Conservation (phyloP, 768 basidiomycete genomes). For the Leccinum barrowsii region DNA sequence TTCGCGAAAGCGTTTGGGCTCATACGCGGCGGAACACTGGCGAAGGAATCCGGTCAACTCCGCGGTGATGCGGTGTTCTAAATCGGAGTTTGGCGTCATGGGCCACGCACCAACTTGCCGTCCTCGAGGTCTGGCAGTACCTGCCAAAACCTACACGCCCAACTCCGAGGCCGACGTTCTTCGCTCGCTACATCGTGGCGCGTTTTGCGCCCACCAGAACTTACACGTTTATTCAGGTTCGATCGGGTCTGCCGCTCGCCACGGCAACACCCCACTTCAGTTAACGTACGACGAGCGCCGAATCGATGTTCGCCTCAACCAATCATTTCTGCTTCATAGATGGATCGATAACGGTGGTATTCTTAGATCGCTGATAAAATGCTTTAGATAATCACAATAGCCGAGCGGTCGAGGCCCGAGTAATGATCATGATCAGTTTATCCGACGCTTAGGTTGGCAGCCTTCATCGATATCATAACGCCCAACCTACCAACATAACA, state of each 20-base stretch:
- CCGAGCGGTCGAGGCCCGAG: neutral
- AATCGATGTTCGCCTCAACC: conserved; percentile 4
- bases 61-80: neutral
- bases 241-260: neutral
- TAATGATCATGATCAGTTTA: neutral
- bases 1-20: neutral
- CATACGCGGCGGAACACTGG: neutral
- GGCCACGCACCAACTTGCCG: no score
- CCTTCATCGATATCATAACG: neutral
- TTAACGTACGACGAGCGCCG: conserved; percentile 1
- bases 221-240: neutral
- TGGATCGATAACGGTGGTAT: conserved; percentile 5
- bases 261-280: conserved; percentile 9
- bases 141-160: neutral
- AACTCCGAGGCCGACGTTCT: neutral
- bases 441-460: neutral
- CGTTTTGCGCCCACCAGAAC: neutral
- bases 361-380: neutral
- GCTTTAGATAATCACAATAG: neutral
- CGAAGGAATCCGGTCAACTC: neutral
- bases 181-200: neutral
- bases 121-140: neutral
- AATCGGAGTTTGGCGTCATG: neutral
- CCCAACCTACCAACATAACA: neutral
- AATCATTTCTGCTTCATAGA: conserved; percentile 8